A percentile compares a stretch with the other conserved stretches of the same genome.
Evolutionary conservation across 2,329 filamentous ascomycete genomes (phyloP).

Genomic region (Colletotrichum sp.): DNA sequence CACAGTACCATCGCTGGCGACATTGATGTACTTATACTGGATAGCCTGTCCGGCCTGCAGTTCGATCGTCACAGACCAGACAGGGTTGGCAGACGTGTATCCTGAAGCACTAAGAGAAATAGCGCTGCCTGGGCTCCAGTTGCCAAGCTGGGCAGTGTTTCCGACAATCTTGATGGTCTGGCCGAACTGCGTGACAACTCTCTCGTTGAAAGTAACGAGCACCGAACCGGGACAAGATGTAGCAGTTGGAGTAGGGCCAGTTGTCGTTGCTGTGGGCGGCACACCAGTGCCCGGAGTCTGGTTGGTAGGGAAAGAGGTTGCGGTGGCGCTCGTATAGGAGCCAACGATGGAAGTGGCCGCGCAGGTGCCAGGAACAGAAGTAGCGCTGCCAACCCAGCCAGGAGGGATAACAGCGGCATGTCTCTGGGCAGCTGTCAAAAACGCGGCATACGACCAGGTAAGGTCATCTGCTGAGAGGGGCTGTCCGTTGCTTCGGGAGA

Average conservation of each 20-base stretch:
- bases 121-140: slow-evolving; percentile 62
- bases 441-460: slow-evolving; percentile 77
- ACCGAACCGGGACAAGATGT: slow-evolving; percentile 45
- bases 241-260: slow-evolving; percentile 31
- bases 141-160: slow-evolving; percentile 62
- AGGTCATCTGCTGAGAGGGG: slow-evolving; percentile 70
- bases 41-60: slow-evolving; percentile 61
- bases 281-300: slow-evolving; percentile 47
- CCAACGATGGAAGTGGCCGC: slow-evolving; percentile 49
- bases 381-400: slow-evolving; percentile 58
- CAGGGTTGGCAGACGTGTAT: slow-evolving; percentile 63
- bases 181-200: slow-evolving; percentile 62
- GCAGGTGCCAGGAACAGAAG: slow-evolving; percentile 55
- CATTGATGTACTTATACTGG: slow-evolving; percentile 73
- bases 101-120: slow-evolving; percentile 60
- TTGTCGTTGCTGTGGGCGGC: slow-evolving; percentile 20
- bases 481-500: slow-evolving; percentile 53
- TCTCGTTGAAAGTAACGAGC: slow-evolving; percentile 66
- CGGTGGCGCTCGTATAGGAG: slow-evolving; percentile 55
- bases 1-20: slow-evolving; percentile 57
- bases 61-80: slow-evolving; percentile 64
- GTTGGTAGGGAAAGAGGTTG: slow-evolving; percentile 52
- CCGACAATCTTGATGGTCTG: slow-evolving; percentile 72
- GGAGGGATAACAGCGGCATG: slow-evolving; percentile 59
- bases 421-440: slow-evolving; percentile 66